These are phyloP conservation scores for Cadophora sp. DNA, from an alignment of 2,329 filamentous ascomycete genomes.

Conservation along the genomic window DNA sequence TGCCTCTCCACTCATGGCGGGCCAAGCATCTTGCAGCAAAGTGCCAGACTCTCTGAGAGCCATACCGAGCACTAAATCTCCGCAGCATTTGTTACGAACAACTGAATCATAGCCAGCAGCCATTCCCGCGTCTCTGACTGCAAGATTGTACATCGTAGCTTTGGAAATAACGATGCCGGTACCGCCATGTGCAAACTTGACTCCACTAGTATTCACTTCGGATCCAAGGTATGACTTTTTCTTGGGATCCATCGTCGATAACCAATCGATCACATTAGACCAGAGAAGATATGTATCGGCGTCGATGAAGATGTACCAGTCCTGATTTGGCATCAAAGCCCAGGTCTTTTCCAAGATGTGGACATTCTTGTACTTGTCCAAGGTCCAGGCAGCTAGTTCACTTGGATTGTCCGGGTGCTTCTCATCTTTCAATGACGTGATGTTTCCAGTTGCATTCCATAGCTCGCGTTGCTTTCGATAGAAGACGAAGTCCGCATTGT, in stretches of 20 bases:
- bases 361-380: slow-evolving; percentile 69
- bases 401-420: slow-evolving; percentile 40
- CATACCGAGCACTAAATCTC: slow-evolving; percentile 56
- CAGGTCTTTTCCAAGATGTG: slow-evolving; percentile 63
- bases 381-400: slow-evolving; percentile 53
- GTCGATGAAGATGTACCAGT: slow-evolving; percentile 66
- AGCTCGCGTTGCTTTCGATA: slow-evolving; percentile 51
- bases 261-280: slow-evolving; percentile 51
- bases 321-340: slow-evolving; percentile 55
- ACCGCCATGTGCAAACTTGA: slow-evolving; percentile 61
- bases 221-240: slow-evolving; percentile 60
- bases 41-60: slow-evolving; percentile 55
- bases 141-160: slow-evolving; percentile 56
- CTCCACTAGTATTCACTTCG: slow-evolving; percentile 50
- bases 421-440: slow-evolving; percentile 43
- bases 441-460: slow-evolving; percentile 51
- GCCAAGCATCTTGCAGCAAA: slow-evolving; percentile 51
- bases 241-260: slow-evolving; percentile 25
- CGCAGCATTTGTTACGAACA: slow-evolving; percentile 54
- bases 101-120: slow-evolving; percentile 54
- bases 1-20: slow-evolving; percentile 62
- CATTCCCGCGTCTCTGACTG: slow-evolving; percentile 50
- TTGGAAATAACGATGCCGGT: slow-evolving; percentile 60
- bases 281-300: slow-evolving; percentile 64
- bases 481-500: slow-evolving; percentile 57